Evolutionary conservation across 2,329 filamentous ascomycete genomes (phyloP), one percentile per base, ranked within the genome.

Genomic region (Xylaria hypoxylon): DNA sequence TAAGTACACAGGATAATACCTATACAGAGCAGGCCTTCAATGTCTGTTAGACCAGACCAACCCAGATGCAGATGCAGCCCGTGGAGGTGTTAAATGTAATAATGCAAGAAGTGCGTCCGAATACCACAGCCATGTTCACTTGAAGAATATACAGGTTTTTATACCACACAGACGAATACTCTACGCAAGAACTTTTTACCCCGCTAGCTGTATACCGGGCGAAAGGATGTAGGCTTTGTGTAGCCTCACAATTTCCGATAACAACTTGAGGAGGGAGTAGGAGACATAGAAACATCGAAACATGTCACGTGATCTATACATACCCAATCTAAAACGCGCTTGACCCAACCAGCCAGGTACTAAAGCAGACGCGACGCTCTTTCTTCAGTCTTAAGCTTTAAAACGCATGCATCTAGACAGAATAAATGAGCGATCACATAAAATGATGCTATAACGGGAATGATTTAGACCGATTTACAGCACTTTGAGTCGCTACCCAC

Each of bases 1-100:
- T 40, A 55, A 38, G 10, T 38, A 35, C 50, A 22, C 42, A 56
- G 40, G 38, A 38, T 51, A 40, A 64, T 55, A 45, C 15, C 38
- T 38, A 35, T 26, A 38, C 22, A 17, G 52, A 24, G 51, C n/a
- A 28, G 10, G 35, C 17, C 44, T 15, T 42, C 42, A 26, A 35
- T 19, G 42, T 10, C 22, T 26, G 13, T 24, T 33, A 35, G 38
- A 45, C 31, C 26, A 26, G 44, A 22, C 26, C 38, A 47, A 15
- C 24, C 28, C 6, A 35, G 19, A 58, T 17, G 26, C 19, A 17
- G 31, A 26, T 3, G 15, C 8, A 13, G 5, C 10, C n/a, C 50
- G n/a, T n/a, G 28, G 28, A n/a, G 2, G 15, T 7, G 17, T 40
- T 11, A 17, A 42, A 48, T 13, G 31, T 15, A 17, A 42, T 31